Percentiles rank a stretch among this genome's conserved stretches.
phyloP scores from a whole-genome alignment of 371 early-diverging fungal genomes.

The Syncephalis fuscata region DNA sequence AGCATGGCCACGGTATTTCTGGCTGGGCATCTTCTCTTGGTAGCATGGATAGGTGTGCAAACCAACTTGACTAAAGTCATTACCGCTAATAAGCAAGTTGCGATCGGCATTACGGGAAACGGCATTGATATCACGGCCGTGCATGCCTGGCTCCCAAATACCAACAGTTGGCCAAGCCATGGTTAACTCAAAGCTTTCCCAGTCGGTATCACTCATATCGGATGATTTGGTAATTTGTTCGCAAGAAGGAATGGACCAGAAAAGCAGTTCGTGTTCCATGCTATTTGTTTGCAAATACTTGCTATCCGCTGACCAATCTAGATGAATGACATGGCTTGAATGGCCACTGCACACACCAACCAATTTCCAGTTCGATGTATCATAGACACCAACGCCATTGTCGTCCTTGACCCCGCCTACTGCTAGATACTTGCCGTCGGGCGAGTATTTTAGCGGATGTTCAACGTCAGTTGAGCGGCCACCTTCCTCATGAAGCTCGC shows the following conservation, averaged over 20 bases:
- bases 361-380: background rate
- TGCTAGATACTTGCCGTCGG: background rate
- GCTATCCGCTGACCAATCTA: background rate
- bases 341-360: background rate
- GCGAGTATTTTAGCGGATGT: background rate
- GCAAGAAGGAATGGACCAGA: slow-evolving; percentile 1
- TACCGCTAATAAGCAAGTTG: background rate
- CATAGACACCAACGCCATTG: background rate
- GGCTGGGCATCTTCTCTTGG: background rate
- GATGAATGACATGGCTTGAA: background rate
- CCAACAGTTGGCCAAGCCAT: slow-evolving; percentile 1
- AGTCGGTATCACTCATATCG: background rate
- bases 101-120: background rate
- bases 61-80: background rate
- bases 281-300: background rate
- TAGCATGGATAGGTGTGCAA: background rate
- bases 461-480: background rate
- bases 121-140: background rate
- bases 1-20: background rate
- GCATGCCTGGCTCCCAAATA: background rate
- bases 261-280: background rate
- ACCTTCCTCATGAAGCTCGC: too few relatives aligned
- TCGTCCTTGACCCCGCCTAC: background rate
- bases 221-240: background rate
- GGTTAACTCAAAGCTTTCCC: background rate